These are phyloP conservation scores for Yamadazyma laniorum DNA, from an alignment of 805 yeast genomes.

Conservation along the genomic window DNA sequence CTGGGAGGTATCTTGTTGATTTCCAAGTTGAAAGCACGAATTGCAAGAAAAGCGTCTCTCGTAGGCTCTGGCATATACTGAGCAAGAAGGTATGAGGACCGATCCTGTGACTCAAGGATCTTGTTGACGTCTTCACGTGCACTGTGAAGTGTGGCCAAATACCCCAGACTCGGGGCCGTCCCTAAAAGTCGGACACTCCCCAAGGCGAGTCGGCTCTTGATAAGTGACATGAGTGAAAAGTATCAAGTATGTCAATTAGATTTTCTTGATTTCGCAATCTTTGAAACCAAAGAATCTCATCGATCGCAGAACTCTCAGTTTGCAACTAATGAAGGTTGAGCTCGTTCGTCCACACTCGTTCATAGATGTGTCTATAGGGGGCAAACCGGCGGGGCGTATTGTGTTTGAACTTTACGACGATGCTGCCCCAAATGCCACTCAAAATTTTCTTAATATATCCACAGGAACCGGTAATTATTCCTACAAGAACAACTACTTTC, in stretches of 20 bases:
- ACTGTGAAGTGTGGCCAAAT: conserved; percentile 15
- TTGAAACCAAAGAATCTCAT: too few species aligned
- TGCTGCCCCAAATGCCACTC: conserved; percentile 56
- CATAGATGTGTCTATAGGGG: conserved; percentile 53
- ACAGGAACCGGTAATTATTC: conserved; percentile 21
- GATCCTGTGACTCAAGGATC: conserved; percentile 49
- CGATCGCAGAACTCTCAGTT: neutral
- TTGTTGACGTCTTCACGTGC: conserved; percentile 45
- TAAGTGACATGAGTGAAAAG: neutral
- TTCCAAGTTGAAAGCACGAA: conserved; percentile 65
- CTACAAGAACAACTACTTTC: conserved; percentile 50
- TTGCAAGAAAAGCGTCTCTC: conserved; percentile 60
- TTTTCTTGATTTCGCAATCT: too few species aligned
- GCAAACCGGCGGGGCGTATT: conserved; percentile 50
- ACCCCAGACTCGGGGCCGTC: conserved; percentile 1
- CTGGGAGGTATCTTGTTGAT: conserved; percentile 47
- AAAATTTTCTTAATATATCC: conserved; percentile 52
- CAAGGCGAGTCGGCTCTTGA: neutral
- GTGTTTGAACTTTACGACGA: conserved; percentile 52
- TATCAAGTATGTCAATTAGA: too few species aligned
- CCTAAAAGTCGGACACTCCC: neutral
- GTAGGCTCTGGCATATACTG: conserved; percentile 68
- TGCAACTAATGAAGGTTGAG: conserved; percentile 33
- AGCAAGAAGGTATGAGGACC: conserved; percentile 62
- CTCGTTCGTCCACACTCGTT: conserved; percentile 31